Percentiles rank a stretch among this genome's conserved stretches.
Evolutionary conservation across 2,329 filamentous ascomycete genomes (phyloP).

Genomic region (Fusarium sterilihyphosum): DNA sequence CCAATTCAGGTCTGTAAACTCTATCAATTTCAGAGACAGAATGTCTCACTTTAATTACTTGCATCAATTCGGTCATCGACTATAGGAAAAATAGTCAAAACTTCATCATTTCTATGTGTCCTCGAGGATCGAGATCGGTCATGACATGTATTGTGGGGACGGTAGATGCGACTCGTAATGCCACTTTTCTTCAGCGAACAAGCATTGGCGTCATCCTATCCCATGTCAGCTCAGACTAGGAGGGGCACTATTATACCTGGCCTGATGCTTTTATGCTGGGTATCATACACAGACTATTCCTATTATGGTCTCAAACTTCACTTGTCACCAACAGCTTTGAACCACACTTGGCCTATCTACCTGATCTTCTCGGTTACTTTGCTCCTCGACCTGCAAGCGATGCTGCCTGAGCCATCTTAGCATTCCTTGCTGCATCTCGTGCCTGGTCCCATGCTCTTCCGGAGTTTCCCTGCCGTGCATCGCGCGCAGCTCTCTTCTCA

Average conservation of each 20-base stretch:
- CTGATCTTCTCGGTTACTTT: slow-evolving; percentile 48
- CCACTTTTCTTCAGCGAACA: slow-evolving; percentile 28
- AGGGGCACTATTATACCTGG: slow-evolving; percentile 25
- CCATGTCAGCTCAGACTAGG: slow-evolving; percentile 4
- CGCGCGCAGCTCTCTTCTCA: slow-evolving; percentile 68
- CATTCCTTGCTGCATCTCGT: slow-evolving; percentile 61
- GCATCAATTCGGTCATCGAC: not conserved
- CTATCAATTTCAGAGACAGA: not conserved
- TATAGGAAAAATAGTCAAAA: not conserved
- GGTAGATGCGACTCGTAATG: slow-evolving; percentile 25
- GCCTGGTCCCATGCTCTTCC: slow-evolving; percentile 67
- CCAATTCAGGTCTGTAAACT: not conserved
- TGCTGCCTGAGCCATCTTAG: slow-evolving; percentile 63
- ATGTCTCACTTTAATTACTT: not conserved
- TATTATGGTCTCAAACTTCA: slow-evolving; percentile 15
- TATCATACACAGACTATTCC: slow-evolving; percentile 34
- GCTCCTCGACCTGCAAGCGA: slow-evolving; percentile 67
- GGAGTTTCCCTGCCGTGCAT: slow-evolving; percentile 61
- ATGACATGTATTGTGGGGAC: slow-evolving; percentile 31
- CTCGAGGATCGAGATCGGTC: slow-evolving; percentile 9
- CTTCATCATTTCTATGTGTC: slow-evolving; percentile 9
- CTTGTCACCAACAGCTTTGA: slow-evolving; percentile 6
- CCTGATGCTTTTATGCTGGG: slow-evolving; percentile 24
- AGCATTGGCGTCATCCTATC: slow-evolving; percentile 21
- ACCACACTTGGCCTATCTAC: slow-evolving; percentile 9